Evolutionary conservation across 495 filamentous ascomycete species (phyloP), one percentile per base, ranked within the genome.

Genomic region (Penicillium desertorum): DNA sequence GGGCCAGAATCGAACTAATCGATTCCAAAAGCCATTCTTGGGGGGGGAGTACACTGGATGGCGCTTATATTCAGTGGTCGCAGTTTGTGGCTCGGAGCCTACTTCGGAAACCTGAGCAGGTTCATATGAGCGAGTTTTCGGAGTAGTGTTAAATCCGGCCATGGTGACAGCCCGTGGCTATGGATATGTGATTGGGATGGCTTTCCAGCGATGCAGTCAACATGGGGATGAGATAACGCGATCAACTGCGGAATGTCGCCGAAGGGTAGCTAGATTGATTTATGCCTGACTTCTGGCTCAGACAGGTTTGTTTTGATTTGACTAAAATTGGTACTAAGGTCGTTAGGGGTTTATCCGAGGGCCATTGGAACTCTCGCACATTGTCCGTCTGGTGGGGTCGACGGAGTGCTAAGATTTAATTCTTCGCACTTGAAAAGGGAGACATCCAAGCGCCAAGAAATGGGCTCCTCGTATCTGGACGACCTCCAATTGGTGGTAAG

Each of bases 11-110:
- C 9, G 58, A 58, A 32, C 49, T 64, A 41, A 58, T 52, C 7
- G 57, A 51, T 43, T 64, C 62, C 37, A 51, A 51, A 7, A 60
- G 54, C 58, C 62, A 64, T 64, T 60, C 62, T 45, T 45, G 47
- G 36, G 54, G 36, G 54, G 58, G 14, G 57, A 64, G 41, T 56
- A 64, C 20, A 64, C 22, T 27, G 54, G 45, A 56, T 64, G 57
- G n/a, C 62, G 62, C 51, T 64, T 60, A 46, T 64, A 64, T 45
- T 58, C 49, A 14, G 44, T 51, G 44, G 47, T 19, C 5, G 45
- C 20, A 50, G 23, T 55, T 30, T 49, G 51, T 32, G 51, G 39
- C 32, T 59, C 51, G 12, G 56, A 53, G 52, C 20, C 52, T 39
- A 45, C 29, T 41, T 64, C 54, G 19, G 37, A 54, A 23, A 46